Evolutionary conservation across 2,329 filamentous ascomycete species (phyloP), one percentile per base, ranked within the genome.

Genomic region (Microdochium bolleyi): DNA sequence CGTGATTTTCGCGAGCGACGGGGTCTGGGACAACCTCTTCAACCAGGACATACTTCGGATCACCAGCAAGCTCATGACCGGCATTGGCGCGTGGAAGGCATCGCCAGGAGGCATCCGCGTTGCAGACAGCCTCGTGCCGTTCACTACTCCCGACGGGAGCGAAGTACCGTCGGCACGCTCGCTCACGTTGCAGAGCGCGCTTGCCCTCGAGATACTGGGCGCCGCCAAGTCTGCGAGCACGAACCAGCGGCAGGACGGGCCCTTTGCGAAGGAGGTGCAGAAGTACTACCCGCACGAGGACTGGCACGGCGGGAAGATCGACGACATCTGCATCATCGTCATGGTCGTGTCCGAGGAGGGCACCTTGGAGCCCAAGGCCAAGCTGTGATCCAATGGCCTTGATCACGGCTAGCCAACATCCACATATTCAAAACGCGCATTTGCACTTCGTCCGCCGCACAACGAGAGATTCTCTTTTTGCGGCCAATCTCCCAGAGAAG

Each of bases 11-110:
- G 94, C 91, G 1, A 96, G 91, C 1, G 94, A 99, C 68, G 94
- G 94, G 3, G 87, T 97, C 3, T 94, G 94, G 80, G 94, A 99
- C 68, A 99, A 99, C 62, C 77, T 99, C 30, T 94, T 89, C 64
- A 88, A 91, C 62, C 88, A 95, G 64, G 91, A 99, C 59, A 86
- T 95, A 27, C 78, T 99, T 13, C 82, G 84, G 55, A 83, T 95
- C 51, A 84, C 92, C 24, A 92, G 86, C 58, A 77, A 79, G 49
- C 76, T 84, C 25, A 95, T 99, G 90, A 76, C 84, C 32, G 73
- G 78, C 14, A 74, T 77, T 3, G 86, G 87, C 3, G 91, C 89
- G 0, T 96, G 92, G 91, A 74, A 80, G 21, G 77, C 78, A 60
- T 80, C 80, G 1, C 72, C 80, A 3, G 74, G 77, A 7, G 84